A percentile compares a stretch with the other conserved stretches of the same genome.
These are phyloP conservation scores for Grosmannia clavigera DNA, from an alignment of 2,329 filamentous ascomycete species.

Conservation along the genomic window DNA sequence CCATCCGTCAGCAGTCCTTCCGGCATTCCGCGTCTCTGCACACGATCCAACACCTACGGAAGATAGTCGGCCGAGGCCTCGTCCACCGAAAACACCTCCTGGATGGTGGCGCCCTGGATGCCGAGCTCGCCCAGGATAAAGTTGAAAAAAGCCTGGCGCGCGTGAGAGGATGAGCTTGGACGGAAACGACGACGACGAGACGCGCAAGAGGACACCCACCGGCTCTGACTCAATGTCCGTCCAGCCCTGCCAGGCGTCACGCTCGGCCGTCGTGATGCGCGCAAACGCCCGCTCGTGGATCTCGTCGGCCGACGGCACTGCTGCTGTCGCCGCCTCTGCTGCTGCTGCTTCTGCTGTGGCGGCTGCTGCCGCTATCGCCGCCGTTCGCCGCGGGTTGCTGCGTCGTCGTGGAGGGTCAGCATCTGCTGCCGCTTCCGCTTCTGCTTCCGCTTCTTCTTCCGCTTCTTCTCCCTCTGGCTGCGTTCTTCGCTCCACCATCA, in stretches of 20 bases:
- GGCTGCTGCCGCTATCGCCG: constrained; percentile 2
- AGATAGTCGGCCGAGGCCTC: constrained; percentile 49
- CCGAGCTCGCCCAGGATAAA: constrained; percentile 71
- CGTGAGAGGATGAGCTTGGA: constrained; percentile 8
- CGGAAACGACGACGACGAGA: too few relatives aligned
- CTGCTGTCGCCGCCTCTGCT: neutral
- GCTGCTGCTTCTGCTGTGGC: neutral
- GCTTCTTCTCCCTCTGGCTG: neutral
- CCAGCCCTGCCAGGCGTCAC: constrained; percentile 57
- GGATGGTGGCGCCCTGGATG: constrained; percentile 57
- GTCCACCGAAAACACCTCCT: constrained; percentile 67
- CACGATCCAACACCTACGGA: constrained; percentile 32
- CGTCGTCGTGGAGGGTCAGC: neutral
- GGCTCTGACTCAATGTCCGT: constrained; percentile 85
- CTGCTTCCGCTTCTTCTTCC: neutral
- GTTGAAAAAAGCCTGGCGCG: constrained; percentile 64
- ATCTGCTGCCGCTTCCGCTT: neutral
- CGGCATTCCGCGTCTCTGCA: constrained; percentile 10
- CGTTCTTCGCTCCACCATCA: neutral
- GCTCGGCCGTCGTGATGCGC: constrained; percentile 38
- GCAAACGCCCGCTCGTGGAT: constrained; percentile 24
- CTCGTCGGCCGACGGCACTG: constrained; percentile 8
- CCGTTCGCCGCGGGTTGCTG: neutral
- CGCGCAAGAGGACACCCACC: constrained; percentile 31
- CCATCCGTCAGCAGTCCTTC: neutral